Base-by-base conservation (phyloP, 257 asterid species). In the Ilex asprella region DNA sequence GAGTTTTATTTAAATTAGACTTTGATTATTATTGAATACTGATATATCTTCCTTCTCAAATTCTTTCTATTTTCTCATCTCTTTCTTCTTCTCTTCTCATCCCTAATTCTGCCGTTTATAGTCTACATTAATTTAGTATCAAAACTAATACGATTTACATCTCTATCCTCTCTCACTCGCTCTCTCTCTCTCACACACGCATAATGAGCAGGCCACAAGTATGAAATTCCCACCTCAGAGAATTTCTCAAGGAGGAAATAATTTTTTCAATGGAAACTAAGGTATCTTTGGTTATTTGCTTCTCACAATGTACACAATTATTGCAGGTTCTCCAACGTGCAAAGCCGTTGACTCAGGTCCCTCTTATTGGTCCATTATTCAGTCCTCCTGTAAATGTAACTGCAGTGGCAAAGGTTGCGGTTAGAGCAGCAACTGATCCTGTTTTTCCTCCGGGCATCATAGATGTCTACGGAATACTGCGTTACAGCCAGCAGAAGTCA, bases 391-490 rank as follows among this genome's bases (percentile, higher is more conserved):
- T 92, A 58, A 82, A 67, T 62, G 98, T 81, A 8, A 78, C 73
- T 16, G 86, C 96, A 3, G 94, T 92, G 54, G 95, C 98, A 32
- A 86, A 78, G 73, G 98, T 92, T 62, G 91, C 96, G 5, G 86
- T 89, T 11, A 76, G 98, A 68, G 97, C 96, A 0, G 93, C 97
- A 1, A 82, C 83, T 7, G 96, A 92, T 64, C 89, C 97, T 2
- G 95, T 86, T 35, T 92, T 91, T 69, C 96, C 98, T 31, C 96
- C 97, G 14, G 98, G 98, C 49, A 72, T 92, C 16, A 35, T 92
- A 39, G 98, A 92, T 55, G 88, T 80, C 12, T 75, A 76, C 7
- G 98, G 98, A 39, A 86, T 92, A 16, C 51, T 74, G 58, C 86
- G 93, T 30, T 81, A 83, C 73, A 83, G 93, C 62, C 85, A 88